Base-by-base conservation (phyloP, 345 rosid genomes). In the Sonneratia caseolaris region DNA sequence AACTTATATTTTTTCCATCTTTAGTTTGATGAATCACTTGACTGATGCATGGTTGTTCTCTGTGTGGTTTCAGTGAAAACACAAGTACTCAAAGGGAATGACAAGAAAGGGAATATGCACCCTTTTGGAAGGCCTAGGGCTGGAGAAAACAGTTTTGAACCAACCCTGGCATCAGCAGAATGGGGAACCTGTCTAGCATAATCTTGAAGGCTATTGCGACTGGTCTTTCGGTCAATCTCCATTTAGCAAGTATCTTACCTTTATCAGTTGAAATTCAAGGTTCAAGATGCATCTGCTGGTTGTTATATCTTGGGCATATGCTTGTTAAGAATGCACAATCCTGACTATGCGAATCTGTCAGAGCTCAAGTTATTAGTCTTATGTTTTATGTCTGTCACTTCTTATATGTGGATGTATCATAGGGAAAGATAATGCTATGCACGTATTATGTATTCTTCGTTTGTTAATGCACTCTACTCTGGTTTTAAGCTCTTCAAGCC, bases 341-440 rank as follows among this genome's bases (percentile, higher is more conserved):
- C 76, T 76, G 64, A 78, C 59, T 61, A 61, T 48, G 70, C 71
- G 48, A 45, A 38, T 3, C 13, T 47, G 22, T 16, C 49, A 78
- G 79, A 70, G 81, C 82, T 56, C 76, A 75, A 76, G 78, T 77
- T 79, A 78, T 74, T 72, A 82, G 84, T 75, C 73, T 75, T 74
- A 15, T 77, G 75, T 72, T 75, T 72, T 56, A 57, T 38, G 70
- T 67, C 32, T n/a, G 72, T 74, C 74, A 4, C 45, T 27, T 71
- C 73, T 70, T 69, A 66, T 76, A 77, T 86, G 90, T 86, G 89
- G 79, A 86, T 86, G 83, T 79, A 78, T 47, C 8, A 47, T 47
- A 47, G 51, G 80, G 70, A 74, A 75, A 79, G 79, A 75, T 32
- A 53, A 75, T 82, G 78, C 69, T 73, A 68, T 73, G 85, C 76